Evolutionary conservation across 2,329 filamentous ascomycete species (phyloP).

Genomic region (Eutypa lata): DNA sequence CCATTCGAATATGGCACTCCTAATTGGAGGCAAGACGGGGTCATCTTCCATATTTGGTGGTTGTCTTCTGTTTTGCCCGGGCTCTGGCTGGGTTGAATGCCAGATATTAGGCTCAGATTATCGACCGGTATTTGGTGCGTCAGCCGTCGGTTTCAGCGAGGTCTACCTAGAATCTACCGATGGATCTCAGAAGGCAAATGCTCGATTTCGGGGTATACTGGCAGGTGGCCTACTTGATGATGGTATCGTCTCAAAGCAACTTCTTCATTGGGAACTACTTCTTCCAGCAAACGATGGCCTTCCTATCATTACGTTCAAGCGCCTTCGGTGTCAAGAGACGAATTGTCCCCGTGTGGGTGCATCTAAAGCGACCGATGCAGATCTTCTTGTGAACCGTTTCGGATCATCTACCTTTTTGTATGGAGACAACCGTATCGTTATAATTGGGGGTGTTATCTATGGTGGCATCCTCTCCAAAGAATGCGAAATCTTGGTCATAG

Average conservation of each 20-base stretch:
- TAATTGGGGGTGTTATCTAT: constrained; percentile 43
- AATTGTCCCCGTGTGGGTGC: constrained; percentile 7
- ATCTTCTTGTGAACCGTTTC: constrained; percentile 33
- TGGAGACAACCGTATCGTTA: constrained; percentile 20
- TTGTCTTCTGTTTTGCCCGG: constrained; percentile 51
- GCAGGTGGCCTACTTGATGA: constrained; percentile 68
- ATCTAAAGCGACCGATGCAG: constrained; percentile 8
- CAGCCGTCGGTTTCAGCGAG: constrained; percentile 30
- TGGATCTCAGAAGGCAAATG: constrained; percentile 19
- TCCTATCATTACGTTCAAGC: constrained; percentile 29
- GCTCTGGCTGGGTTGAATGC: constrained; percentile 46
- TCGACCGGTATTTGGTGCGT: constrained; percentile 41
- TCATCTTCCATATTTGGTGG: constrained; percentile 44
- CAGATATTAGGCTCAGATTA: constrained; percentile 30
- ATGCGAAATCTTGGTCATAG: constrained; percentile 50
- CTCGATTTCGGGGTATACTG: constrained; percentile 56
- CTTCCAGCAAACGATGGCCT: constrained; percentile 14
- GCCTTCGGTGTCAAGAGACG: constrained; percentile 4
- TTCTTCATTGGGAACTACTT: constrained; percentile 61
- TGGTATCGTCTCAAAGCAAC: constrained; percentile 59
- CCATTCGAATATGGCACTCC: constrained; percentile 48
- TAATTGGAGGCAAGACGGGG: constrained; percentile 60
- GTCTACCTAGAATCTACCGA: constrained; percentile 16
- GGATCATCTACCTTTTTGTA: constrained; percentile 37
- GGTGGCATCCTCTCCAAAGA: constrained; percentile 39